Base-by-base conservation (phyloP, 1,284 basidiomycete species). In the Veloboletus limbatus region DNA sequence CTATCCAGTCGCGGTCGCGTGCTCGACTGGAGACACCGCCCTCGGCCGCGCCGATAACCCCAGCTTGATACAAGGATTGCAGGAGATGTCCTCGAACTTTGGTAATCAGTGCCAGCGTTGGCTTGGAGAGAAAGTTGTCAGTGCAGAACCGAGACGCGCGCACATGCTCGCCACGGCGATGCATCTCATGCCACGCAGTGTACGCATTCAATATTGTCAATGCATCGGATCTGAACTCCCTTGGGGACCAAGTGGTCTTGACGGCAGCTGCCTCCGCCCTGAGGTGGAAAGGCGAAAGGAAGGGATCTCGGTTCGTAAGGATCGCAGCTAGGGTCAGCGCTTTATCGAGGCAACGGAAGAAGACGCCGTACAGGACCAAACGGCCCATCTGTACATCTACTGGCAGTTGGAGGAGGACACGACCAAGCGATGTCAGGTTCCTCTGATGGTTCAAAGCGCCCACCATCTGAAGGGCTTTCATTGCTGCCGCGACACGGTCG, bases 271-370 rank as follows among this genome's bases (percentile, higher is more conserved):
- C 78, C 56, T 86, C 77, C 20, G 68, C 62, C 62, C 83, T 86
- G 41, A 83, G 69, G 43, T 83, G 79, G 65, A 86, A 77, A 0
- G 94, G 94, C 0, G 85, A 81, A 43, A 96, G 69, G 75, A 97
- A 97, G 3, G 94, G 93, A 57, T 96, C 93, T 30, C 94, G 84
- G 60, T 89, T 91, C 8, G 91, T 88, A 55, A 97, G 69, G 55
- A 97, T 88, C 2, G 94, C 92, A 6, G 94, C 93, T 32, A 98
- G 77, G 4, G 91, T 92, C 41, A 97, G 70, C 0, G 92, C 92
- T 35, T 88, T 85, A 62, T 97, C 92, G 44, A 97, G 74, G 68
- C 94, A 97, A 48, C 89, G 82, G 83, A 97, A 97, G 74, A 97
- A 92, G 55, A 88, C 85, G 30, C 94, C 95, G 63, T 87, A 92